phyloP scores from a whole-genome alignment of 805 yeast species.

The Candida maesae region DNA sequence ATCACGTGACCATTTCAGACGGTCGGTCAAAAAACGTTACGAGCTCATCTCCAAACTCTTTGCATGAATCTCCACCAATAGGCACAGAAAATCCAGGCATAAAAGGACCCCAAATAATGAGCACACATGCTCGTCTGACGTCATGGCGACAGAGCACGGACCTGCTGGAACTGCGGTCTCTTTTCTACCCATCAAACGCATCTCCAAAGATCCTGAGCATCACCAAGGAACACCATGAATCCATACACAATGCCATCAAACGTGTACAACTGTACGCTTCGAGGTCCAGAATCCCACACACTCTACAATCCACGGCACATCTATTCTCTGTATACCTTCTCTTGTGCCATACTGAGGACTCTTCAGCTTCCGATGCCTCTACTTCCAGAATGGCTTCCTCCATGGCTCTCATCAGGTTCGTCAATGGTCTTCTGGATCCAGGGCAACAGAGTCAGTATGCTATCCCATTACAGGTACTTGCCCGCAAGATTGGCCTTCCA shows the following conservation, averaged over 20 bases:
- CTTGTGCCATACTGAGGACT: neutral
- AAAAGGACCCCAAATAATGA: too few relatives aligned
- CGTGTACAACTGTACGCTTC: conserved; percentile 17
- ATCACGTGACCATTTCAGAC: too few relatives aligned
- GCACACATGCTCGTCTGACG: conserved; percentile 9
- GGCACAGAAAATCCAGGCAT: too few relatives aligned
- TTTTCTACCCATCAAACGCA: conserved; percentile 9
- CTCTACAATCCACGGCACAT: conserved; percentile 17
- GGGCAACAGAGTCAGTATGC: conserved; percentile 77
- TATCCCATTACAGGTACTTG: conserved; percentile 71
- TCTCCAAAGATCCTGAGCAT: neutral
- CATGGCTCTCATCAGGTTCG: conserved; percentile 78
- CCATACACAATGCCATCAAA: conserved; percentile 11
- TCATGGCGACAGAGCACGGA: conserved; percentile 15
- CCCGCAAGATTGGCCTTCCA: conserved; percentile 66
- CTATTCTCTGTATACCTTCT: conserved; percentile 11
- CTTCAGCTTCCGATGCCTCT: conserved; percentile 1
- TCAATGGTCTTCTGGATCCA: conserved; percentile 88
- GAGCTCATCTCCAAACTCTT: too few relatives aligned
- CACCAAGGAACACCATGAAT: neutral
- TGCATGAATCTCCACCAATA: too few relatives aligned
- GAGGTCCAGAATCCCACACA: conserved; percentile 17
- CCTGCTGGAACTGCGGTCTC: conserved; percentile 13
- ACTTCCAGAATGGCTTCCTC: conserved; percentile 26
- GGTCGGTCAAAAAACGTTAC: too few relatives aligned